These are phyloP conservation scores for Rheum nobile DNA, from an alignment of 148 eudicot species.

Conservation along the genomic window DNA sequence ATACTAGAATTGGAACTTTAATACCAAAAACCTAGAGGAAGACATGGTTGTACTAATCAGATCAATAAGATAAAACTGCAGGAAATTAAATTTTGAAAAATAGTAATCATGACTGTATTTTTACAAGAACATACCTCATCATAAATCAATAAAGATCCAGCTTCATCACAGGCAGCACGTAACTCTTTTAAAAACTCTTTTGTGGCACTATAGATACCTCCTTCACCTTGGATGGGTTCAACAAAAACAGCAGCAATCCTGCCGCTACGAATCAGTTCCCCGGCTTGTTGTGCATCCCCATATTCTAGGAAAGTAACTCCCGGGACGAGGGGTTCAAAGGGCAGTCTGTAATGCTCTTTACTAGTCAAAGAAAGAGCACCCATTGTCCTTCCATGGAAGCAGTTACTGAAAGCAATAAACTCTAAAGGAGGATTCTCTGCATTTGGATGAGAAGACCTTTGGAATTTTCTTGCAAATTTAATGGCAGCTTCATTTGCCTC, in stretches of 20 bases:
- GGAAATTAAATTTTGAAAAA: background rate
- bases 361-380: conserved; percentile 90
- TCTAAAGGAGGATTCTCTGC: conserved; percentile 38
- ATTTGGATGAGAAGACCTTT: conserved; percentile 39
- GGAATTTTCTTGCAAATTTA: conserved; percentile 83
- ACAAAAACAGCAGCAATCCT: conserved; percentile 86
- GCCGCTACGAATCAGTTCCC: conserved; percentile 49
- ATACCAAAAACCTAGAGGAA: background rate
- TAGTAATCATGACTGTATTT: background rate
- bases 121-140: conserved; percentile 56
- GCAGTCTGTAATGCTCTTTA: conserved; percentile 76
- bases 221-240: conserved; percentile 96
- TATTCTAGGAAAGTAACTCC: conserved; percentile 78
- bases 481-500: conserved; percentile 98
- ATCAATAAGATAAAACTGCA: background rate
- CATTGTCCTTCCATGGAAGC: conserved; percentile 93
- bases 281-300: conserved; percentile 58
- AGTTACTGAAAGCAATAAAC: conserved; percentile 64
- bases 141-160: conserved; percentile 64
- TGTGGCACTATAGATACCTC: conserved; percentile 80
- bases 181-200: conserved; percentile 67
- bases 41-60: background rate
- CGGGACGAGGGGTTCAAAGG: conserved; percentile 90
- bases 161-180: conserved; percentile 68
- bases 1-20: background rate